Evolutionary conservation across 2,329 filamentous ascomycete genomes (phyloP).

Genomic region (Paraphoma sp.): DNA sequence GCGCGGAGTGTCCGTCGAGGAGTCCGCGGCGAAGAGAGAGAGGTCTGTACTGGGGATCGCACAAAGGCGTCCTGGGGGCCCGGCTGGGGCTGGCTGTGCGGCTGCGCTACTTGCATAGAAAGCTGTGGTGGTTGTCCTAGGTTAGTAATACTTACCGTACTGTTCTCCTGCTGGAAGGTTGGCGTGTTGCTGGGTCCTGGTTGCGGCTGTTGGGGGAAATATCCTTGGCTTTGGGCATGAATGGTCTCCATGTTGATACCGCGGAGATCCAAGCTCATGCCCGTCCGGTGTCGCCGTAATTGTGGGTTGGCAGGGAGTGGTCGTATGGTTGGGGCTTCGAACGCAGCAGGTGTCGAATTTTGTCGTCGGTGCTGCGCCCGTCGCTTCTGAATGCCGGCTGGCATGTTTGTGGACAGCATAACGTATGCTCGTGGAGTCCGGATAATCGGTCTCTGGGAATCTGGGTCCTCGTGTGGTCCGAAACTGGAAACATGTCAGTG

Average conservation of each 20-base stretch:
- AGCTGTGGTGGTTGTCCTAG: constrained; percentile 72
- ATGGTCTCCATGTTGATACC: constrained; percentile 62
- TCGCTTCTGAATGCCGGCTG: constrained; percentile 74
- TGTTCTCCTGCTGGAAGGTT: constrained; percentile 56
- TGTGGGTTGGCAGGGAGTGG: constrained; percentile 67
- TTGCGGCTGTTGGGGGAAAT: constrained; percentile 52
- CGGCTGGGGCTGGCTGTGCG: constrained; percentile 84
- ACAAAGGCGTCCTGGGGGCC: constrained; percentile 59
- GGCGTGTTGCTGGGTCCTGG: constrained; percentile 34
- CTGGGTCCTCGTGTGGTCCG: constrained; percentile 45
- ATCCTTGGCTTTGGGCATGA: constrained; percentile 30
- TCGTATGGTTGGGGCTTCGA: constrained; percentile 75
- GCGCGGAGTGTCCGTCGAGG: constrained; percentile 40
- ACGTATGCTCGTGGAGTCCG: constrained; percentile 73
- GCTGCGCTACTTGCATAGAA: constrained; percentile 87
- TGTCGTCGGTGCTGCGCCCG: constrained; percentile 83
- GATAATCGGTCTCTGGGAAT: constrained; percentile 51
- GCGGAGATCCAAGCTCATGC: constrained; percentile 79
- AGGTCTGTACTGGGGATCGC: constrained; percentile 47
- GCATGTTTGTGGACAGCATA: constrained; percentile 79
- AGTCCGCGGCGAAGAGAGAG: constrained; percentile 43
- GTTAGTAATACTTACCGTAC: constrained; percentile 65
- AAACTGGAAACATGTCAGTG: constrained; percentile 45
- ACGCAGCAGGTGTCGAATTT: constrained; percentile 81
- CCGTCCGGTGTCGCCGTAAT: constrained; percentile 67